Evolutionary conservation across 345 rosid species (phyloP), one percentile per base, ranked within the genome.

Genomic region (Erysimum cheiranthoides): DNA sequence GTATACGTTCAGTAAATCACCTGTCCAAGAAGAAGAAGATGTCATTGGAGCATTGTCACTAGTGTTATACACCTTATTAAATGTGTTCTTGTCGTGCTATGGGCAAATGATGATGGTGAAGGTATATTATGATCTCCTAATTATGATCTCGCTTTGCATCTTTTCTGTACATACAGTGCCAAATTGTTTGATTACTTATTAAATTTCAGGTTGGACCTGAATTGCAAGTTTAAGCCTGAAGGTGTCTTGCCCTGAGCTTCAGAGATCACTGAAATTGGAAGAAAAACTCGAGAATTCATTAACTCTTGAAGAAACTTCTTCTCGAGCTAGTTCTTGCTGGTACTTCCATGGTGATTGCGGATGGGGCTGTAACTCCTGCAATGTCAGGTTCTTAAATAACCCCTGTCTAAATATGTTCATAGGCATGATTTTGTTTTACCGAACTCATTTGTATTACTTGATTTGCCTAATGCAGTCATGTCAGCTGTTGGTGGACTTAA

Each of bases 81-180:
- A 80, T 95, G 93, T 88, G 94, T 93, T 66, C 88, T 95, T 69
- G 90, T 95, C 68, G 99, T 93, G 73, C 94, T 95, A 42, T 93
- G 97, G 96, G 99, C 96, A 51, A 95, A 95, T 79, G 98, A 95
- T 71, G 97, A 95, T 56, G 99, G 99, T 58, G 99, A 95, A 95
- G 99, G 98, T 95, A 81, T 78, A 46, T 64, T 58, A 12, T 60
- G 11, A 50, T 52, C 59, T 66, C 42, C 58, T 32, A 50, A 30
- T 32, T 16, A 4, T 21, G 61, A 36, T 65, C 39, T 40, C 49
- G 47, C 17, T 45, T 21, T 53, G 21, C 45, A 71, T 39, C 3
- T 46, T 13, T 18, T 47, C 4, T 5, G 18, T 65, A 36, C 45
- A 28, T 40, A 43, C 11, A 30, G 16, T 27, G 47, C 74, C 16